These are phyloP conservation scores for Withania somnifera DNA, from an alignment of 305 asterid species.

Conservation along the genomic window DNA sequence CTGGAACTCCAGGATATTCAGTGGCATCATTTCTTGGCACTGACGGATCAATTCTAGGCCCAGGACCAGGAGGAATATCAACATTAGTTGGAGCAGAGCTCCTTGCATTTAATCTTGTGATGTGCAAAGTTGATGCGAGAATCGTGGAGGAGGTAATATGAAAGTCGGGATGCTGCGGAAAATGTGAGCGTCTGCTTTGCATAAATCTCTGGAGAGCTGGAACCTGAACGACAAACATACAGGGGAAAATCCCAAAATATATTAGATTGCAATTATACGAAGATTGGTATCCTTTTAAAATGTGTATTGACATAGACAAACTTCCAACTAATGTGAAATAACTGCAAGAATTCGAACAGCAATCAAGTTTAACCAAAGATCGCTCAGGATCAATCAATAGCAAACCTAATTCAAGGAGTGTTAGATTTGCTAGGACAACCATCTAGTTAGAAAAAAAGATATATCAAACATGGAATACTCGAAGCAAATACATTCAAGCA, in stretches of 20 bases:
- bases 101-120: constrained; percentile 77
- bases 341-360: not conserved
- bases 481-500: not conserved
- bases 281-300: not conserved
- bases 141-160: constrained; percentile 89
- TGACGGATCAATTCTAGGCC: constrained; percentile 26
- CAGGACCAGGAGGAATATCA: constrained; percentile 37
- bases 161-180: constrained; percentile 94
- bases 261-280: not conserved
- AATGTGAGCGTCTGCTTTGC: constrained; percentile 78
- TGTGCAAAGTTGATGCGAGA: constrained; percentile 89
- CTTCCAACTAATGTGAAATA: not conserved
- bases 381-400: not conserved
- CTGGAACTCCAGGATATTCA: constrained; percentile 37
- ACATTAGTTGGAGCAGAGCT: constrained; percentile 40
- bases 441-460: not conserved
- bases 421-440: not conserved
- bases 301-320: not conserved
- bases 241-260: not conserved
- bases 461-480: not conserved
- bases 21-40: constrained; percentile 24
- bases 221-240: constrained; percentile 36
- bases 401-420: not conserved
- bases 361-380: not conserved
- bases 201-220: constrained; percentile 94